Base-by-base conservation (phyloP, 164 flowering plant species). In the Stephania cephalantha region DNA sequence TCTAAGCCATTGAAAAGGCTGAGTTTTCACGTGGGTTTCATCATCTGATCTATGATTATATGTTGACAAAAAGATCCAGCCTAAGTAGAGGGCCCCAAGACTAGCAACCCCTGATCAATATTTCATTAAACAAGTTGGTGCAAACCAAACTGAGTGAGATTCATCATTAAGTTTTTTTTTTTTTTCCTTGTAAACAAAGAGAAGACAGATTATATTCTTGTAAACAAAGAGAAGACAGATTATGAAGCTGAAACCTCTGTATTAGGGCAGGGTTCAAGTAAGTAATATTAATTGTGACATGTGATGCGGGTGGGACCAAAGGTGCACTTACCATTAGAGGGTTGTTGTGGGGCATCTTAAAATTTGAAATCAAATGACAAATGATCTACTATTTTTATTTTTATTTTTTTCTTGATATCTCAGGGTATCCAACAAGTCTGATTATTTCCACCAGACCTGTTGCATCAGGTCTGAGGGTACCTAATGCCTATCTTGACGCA, bases 21-120 rank as follows among this genome's bases (percentile, higher is more conserved):
- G 64, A 58, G n/a, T 58, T 58, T 58, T 58, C 64, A 58, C 64
- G 64, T 58, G 64, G n/a, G n/a, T 15, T 58, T 58, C 64, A 58
- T 58, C 64, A 58, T 58, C 64, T 15, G 64, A 58, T 15, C 64
- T 58, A 3, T 3, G 63, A 55, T 12, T 55, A 11, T 55, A 11
- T 55, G 2, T 50, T 50, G 63, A 55, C 63, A 4, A 55, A 2
- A 58, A 58, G 12, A 11, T 9, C 20, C 13, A 3, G 64, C 64
- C 20, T 18, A 58, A 58, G 13, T 15, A 4, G 20, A 58, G 18
- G 64, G 6, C 20, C 15, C 64, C 17, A 50, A 3, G 20, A 18
- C 25, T 25, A 25, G 42, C 4, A 35, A 35, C 4, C 42, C 42
- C 4, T 35, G 42, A 0, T 0, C 64, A 4, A 58, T n/a, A 15